Percentiles rank a stretch among this genome's conserved stretches.
These are phyloP conservation scores for Penicillium lividum DNA, from an alignment of 495 filamentous ascomycete species.

Conservation along the genomic window DNA sequence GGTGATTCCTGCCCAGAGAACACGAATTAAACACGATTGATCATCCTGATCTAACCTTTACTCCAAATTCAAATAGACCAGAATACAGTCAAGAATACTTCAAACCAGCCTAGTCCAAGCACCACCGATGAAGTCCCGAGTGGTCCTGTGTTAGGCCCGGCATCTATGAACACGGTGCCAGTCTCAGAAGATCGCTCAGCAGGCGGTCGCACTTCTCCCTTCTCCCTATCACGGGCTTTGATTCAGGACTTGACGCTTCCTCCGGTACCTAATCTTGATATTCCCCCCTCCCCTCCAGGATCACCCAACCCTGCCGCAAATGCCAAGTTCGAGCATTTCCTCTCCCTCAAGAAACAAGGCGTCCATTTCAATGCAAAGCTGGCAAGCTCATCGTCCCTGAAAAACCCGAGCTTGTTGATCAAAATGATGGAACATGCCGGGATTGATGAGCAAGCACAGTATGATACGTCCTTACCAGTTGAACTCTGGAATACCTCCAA, in stretches of 20 bases:
- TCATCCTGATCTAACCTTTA: constrained; percentile 9
- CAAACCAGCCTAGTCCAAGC: neutral
- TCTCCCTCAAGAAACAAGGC: constrained; percentile 78
- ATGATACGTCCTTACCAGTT: constrained; percentile 66
- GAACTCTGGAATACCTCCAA: constrained; percentile 66
- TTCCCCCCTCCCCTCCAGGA: constrained; percentile 82
- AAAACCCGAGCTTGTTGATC: constrained; percentile 76
- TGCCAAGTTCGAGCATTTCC: constrained; percentile 79
- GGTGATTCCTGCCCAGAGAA: constrained; percentile 16
- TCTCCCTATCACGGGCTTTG: constrained; percentile 63
- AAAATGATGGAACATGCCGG: constrained; percentile 83
- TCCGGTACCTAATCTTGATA: constrained; percentile 72
- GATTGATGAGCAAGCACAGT: constrained; percentile 66
- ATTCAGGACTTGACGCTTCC: constrained; percentile 85
- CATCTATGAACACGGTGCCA: constrained; percentile 29
- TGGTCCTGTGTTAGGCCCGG: constrained; percentile 50
- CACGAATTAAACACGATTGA: neutral
- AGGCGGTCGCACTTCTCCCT: constrained; percentile 62
- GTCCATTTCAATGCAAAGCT: constrained; percentile 91
- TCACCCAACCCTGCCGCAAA: constrained; percentile 65
- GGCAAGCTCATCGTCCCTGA: constrained; percentile 65
- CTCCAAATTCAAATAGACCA: neutral
- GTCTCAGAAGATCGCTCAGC: constrained; percentile 16
- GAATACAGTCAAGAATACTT: neutral
- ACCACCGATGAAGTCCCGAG: constrained; percentile 19